A percentile compares a stretch with the other conserved stretches of the same genome.
These are phyloP conservation scores for Coniophora puteana DNA, from an alignment of 1,284 basidiomycete species.

Conservation along the genomic window DNA sequence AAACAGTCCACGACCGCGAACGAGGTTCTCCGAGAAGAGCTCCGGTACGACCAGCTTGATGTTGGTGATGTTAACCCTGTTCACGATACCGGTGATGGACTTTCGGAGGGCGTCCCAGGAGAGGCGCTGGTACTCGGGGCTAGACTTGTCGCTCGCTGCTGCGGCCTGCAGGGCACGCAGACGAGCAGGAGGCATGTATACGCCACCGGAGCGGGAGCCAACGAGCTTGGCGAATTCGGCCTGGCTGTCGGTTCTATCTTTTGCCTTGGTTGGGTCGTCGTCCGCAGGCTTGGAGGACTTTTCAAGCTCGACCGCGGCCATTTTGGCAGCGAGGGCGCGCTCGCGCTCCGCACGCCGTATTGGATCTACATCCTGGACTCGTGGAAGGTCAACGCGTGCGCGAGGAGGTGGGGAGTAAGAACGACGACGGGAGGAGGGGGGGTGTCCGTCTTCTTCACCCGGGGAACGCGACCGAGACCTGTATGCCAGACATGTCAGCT, in stretches of 20 bases:
- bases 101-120: conserved; percentile 99
- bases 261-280: conserved; percentile 43
- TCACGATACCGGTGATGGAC: conserved; percentile 98
- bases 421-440: conserved; percentile 60
- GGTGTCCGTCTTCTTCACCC: conserved; percentile 42
- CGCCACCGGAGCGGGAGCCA: conserved; percentile 83
- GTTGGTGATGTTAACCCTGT: conserved; percentile 94
- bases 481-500: conserved; percentile 6
- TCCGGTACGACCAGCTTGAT: conserved; percentile 98
- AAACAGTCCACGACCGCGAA: conserved; percentile 88
- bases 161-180: conserved; percentile 90
- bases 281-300: conserved; percentile 47
- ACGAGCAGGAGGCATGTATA: conserved; percentile 95
- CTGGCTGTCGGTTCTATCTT: conserved; percentile 57
- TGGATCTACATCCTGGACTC: conserved; percentile 75
- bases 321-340: conserved; percentile 67
- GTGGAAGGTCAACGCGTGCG: conserved; percentile 44
- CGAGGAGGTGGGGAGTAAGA: conserved; percentile 53
- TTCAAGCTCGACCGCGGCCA: conserved; percentile 73
- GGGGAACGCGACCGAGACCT: conserved; percentile 60
- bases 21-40: conserved; percentile 88
- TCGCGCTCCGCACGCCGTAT: conserved; percentile 74
- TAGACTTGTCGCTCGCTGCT: conserved; percentile 79
- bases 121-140: conserved; percentile 92
- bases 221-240: conserved; percentile 82